Evolutionary conservation across 305 asterid species (phyloP).

Genomic region (Coffea humblotiana): DNA sequence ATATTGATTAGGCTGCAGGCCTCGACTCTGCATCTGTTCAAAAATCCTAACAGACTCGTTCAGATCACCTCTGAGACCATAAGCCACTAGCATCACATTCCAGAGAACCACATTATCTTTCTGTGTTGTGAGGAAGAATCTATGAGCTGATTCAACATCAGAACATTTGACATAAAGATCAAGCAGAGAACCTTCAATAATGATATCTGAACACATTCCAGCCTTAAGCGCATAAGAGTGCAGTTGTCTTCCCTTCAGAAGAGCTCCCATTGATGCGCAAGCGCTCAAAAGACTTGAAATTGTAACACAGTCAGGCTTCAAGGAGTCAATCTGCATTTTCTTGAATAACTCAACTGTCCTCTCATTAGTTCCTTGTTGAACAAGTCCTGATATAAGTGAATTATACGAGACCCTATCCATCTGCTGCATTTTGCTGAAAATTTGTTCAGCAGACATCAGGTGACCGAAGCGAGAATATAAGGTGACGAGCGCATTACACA

Average conservation of each 20-base stretch:
- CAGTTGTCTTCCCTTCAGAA: slow-evolving; percentile 72
- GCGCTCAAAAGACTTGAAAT: slow-evolving; percentile 67
- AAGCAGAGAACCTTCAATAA: slow-evolving; percentile 86
- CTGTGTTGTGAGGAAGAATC: slow-evolving; percentile 53
- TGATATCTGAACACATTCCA: slow-evolving; percentile 73
- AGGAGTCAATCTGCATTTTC: slow-evolving; percentile 62
- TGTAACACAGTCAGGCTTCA: slow-evolving; percentile 80
- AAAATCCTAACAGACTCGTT: slow-evolving; percentile 57
- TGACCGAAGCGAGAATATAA: slow-evolving; percentile 68
- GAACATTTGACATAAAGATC: slow-evolving; percentile 87
- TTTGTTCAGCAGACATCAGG: slow-evolving; percentile 57
- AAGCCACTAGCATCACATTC: slow-evolving; percentile 96
- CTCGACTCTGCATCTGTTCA: slow-evolving; percentile 53
- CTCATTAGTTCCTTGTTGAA: slow-evolving; percentile 58
- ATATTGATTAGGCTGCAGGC: slow-evolving; percentile 81
- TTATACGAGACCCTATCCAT: slow-evolving; percentile 77
- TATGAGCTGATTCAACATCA: slow-evolving; percentile 69
- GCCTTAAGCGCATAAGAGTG: slow-evolving; percentile 76
- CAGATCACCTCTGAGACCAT: slow-evolving; percentile 85
- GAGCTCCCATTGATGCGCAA: slow-evolving; percentile 61
- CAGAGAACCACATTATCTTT: slow-evolving; percentile 78
- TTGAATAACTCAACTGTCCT: slow-evolving; percentile 62
- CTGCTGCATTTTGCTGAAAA: slow-evolving; percentile 60
- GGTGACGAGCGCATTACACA: slow-evolving; percentile 81
- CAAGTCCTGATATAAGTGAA: slow-evolving; percentile 78